phyloP scores from a whole-genome alignment of 305 asterid species.

The Plantago lanceolata region DNA sequence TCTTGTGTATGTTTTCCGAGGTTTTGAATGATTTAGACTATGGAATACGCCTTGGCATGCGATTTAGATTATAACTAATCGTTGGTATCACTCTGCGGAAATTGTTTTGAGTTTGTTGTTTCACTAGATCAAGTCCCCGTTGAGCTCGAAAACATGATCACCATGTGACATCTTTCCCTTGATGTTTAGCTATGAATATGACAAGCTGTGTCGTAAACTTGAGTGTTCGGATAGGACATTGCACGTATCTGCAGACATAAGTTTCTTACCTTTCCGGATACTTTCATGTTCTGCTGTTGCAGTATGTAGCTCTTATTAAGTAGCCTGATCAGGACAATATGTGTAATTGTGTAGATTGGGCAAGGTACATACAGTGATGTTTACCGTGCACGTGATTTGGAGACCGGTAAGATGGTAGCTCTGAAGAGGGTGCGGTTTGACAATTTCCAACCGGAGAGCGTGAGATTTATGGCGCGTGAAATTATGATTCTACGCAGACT shows the following conservation, averaged over 20 bases:
- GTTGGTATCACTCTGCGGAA: no score
- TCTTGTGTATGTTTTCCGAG: not conserved
- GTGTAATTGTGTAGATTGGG: slow-evolving; percentile 55
- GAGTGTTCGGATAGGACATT: not conserved
- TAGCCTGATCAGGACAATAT: slow-evolving; percentile 6
- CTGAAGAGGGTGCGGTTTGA: slow-evolving; percentile 87
- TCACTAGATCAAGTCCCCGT: no score
- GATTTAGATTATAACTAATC: no score
- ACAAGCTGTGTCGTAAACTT: no score
- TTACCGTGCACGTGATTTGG: slow-evolving; percentile 71
- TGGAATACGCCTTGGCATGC: not conserved
- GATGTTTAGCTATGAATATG: no score
- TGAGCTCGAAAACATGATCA: no score
- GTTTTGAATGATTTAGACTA: not conserved
- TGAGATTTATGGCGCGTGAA: slow-evolving; percentile 85
- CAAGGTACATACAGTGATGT: slow-evolving; percentile 95
- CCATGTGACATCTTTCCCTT: no score
- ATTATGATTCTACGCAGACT: slow-evolving; percentile 69
- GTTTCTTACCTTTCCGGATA: no score
- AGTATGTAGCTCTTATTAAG: not conserved
- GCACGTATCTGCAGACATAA: not conserved
- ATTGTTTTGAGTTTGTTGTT: no score
- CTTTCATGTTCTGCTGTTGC: not conserved
- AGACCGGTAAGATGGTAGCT: slow-evolving; percentile 67
- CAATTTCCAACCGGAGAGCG: slow-evolving; percentile 85